These are phyloP conservation scores for Dendrobium huoshanense DNA, from an alignment of 106 monocot genomes.

Conservation along the genomic window DNA sequence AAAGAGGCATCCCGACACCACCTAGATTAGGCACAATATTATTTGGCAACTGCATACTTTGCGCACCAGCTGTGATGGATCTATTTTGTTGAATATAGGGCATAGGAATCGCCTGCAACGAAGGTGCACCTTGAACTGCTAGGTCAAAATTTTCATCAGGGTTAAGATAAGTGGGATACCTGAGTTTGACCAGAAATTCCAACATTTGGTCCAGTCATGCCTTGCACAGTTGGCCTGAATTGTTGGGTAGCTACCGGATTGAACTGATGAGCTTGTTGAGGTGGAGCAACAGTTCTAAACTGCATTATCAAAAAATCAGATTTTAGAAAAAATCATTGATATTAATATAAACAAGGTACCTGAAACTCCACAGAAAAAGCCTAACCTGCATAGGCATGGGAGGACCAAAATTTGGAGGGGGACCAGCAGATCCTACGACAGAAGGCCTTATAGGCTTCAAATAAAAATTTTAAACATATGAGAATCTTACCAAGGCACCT, in stretches of 20 bases:
- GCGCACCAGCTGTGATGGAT: conserved; percentile 34
- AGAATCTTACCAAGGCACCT: not conserved
- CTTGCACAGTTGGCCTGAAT: conserved; percentile 54
- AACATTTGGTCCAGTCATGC: conserved; percentile 29
- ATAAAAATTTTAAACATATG: not conserved
- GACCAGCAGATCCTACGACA: conserved; percentile 29
- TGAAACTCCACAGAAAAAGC: not conserved
- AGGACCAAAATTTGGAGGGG: conserved; percentile 49
- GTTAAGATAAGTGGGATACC: conserved; percentile 35
- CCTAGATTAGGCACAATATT: conserved; percentile 35
- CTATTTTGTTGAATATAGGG: conserved; percentile 44
- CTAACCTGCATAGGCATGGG: conserved; percentile 63
- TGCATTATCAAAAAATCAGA: conserved; percentile 25
- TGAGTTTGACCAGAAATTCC: conserved; percentile 42
- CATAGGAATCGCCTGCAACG: conserved; percentile 49
- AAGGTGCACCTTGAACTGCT: conserved; percentile 36
- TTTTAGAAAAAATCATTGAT: not conserved
- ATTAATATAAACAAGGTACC: not conserved
- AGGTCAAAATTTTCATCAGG: conserved; percentile 37
- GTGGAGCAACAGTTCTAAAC: conserved; percentile 57
- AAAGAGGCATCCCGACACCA: conserved; percentile 41
- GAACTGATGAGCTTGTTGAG: conserved; percentile 60
- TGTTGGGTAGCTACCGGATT: conserved; percentile 44
- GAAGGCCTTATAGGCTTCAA: conserved; percentile 42
- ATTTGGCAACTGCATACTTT: conserved; percentile 22